Evolutionary conservation across 148 eudicot species (phyloP).

Genomic region (Cornus controversa): DNA sequence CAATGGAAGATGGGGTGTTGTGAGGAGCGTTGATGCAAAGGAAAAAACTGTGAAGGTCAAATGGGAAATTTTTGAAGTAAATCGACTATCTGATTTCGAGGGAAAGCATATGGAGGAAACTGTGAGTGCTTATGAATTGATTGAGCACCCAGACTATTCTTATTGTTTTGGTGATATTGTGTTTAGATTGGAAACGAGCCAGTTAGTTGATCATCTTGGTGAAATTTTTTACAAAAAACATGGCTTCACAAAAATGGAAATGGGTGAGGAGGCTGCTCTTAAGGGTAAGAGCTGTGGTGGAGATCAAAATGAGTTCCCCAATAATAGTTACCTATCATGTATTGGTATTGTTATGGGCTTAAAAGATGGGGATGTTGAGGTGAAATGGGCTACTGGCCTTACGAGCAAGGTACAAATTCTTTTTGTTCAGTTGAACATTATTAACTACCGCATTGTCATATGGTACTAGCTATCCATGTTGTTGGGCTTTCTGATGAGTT

Average conservation of each 20-base stretch:
- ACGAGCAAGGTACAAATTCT: constrained; percentile 52
- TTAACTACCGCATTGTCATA: not conserved
- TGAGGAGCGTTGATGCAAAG: constrained; percentile 62
- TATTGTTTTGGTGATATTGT: constrained; percentile 71
- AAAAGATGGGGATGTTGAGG: constrained; percentile 55
- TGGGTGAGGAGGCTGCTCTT: constrained; percentile 12
- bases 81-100: constrained; percentile 18
- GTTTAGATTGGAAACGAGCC: constrained; percentile 39
- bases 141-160: constrained; percentile 82
- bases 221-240: not conserved
- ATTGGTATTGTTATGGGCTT: constrained; percentile 75
- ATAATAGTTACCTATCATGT: constrained; percentile 40
- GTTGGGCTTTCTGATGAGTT: not conserved
- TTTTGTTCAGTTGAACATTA: not conserved
- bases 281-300: constrained; percentile 7
- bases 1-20: constrained; percentile 71
- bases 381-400: constrained; percentile 84
- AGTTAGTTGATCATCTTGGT: constrained; percentile 17
- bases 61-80: constrained; percentile 40
- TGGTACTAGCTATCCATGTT: not conserved
- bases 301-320: constrained; percentile 21
- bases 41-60: constrained; percentile 74
- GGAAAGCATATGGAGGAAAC: constrained; percentile 50
- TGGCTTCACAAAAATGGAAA: not conserved
- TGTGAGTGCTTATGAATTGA: constrained; percentile 91